These are phyloP conservation scores for Candida namnaoensis DNA, from an alignment of 805 yeast genomes.

Conservation along the genomic window DNA sequence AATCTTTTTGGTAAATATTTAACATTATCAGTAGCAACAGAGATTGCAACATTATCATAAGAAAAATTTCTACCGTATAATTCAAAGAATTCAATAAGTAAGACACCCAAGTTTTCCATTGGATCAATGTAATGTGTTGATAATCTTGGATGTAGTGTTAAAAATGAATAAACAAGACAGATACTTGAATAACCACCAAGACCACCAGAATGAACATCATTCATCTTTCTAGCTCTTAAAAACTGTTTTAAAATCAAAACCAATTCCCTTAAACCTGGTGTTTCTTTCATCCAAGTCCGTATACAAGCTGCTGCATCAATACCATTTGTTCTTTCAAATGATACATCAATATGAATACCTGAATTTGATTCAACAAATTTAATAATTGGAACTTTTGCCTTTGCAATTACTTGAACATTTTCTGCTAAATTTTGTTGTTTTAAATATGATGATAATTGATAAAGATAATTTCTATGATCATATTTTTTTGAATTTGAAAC, in stretches of 20 bases:
- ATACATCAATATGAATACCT: constrained; percentile 74
- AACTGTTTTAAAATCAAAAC: constrained; percentile 82
- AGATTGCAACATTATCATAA: constrained; percentile 68
- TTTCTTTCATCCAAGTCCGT: constrained; percentile 58
- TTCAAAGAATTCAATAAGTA: constrained; percentile 87
- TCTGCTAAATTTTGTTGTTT: constrained; percentile 54
- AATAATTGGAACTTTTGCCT: constrained; percentile 90
- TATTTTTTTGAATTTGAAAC: constrained; percentile 49
- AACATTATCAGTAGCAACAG: constrained; percentile 47
- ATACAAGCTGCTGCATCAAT: constrained; percentile 75
- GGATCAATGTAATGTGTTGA: constrained; percentile 59
- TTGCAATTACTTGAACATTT: constrained; percentile 76
- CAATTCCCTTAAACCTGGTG: constrained; percentile 77
- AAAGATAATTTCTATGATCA: constrained; percentile 58
- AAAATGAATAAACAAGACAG: constrained; percentile 72
- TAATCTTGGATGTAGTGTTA: constrained; percentile 72
- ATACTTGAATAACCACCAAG: constrained; percentile 93
- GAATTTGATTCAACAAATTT: constrained; percentile 74
- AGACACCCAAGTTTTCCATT: constrained; percentile 71
- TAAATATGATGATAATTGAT: constrained; percentile 63
- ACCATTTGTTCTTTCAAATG: constrained; percentile 82
- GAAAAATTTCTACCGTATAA: constrained; percentile 86
- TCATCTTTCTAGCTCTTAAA: constrained; percentile 64
- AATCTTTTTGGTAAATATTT: constrained; percentile 50
- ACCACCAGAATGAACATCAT: constrained; percentile 89